phyloP scores from a whole-genome alignment of 345 rosid genomes.

The Xanthoceras sorbifolium region DNA sequence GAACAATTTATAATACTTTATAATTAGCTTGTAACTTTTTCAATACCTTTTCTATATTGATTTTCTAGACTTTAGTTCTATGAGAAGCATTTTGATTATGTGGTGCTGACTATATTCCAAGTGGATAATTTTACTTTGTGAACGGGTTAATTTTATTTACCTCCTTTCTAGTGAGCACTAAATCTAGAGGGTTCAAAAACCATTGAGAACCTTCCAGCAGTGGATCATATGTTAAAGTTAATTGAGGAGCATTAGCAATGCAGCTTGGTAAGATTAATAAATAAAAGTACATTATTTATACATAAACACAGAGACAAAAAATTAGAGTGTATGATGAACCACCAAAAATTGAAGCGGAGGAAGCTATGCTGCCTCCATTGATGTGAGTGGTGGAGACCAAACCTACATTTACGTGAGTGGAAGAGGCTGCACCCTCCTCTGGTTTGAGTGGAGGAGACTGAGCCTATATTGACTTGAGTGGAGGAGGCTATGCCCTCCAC shows the following conservation, averaged over 20 bases:
- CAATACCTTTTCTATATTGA: not conserved
- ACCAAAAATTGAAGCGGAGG: too few relatives aligned
- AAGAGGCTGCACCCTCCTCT: not conserved
- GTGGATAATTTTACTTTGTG: not conserved
- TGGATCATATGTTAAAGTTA: not conserved
- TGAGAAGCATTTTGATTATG: not conserved
- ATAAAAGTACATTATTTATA: too few relatives aligned
- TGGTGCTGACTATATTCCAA: not conserved
- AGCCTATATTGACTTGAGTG: not conserved
- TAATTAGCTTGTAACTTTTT: not conserved
- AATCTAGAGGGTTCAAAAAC: not conserved
- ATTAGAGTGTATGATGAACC: too few relatives aligned
- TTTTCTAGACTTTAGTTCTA: not conserved
- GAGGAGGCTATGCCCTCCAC: not conserved
- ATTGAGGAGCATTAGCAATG: not conserved
- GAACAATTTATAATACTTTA: not conserved
- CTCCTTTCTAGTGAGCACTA: not conserved
- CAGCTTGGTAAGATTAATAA: not conserved
- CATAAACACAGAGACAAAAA: not conserved
- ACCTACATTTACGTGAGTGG: not conserved
- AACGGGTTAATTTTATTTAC: not conserved
- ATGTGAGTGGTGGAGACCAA: not conserved
- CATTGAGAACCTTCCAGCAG: not conserved
- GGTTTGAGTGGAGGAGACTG: not conserved
- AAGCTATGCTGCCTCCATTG: too few relatives aligned